Percentiles rank a stretch among this genome's conserved stretches.
Evolutionary conservation across 371 early-diverging fungal species (phyloP).

Genomic region (Dinochytrium kinnereticum): DNA sequence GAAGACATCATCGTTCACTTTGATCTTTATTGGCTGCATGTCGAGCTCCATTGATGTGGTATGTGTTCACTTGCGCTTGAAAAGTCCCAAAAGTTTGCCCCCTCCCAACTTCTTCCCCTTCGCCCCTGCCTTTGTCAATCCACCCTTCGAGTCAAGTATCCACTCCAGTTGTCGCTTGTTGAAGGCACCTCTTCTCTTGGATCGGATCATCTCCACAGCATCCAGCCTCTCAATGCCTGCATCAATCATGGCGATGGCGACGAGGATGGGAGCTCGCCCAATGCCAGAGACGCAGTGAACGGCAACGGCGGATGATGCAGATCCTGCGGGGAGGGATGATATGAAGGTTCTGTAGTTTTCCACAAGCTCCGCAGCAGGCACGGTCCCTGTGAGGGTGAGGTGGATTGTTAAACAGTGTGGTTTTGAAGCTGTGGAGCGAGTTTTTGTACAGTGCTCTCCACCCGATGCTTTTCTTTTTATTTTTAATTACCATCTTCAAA

Average conservation of each 20-base stretch:
- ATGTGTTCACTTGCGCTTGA: conserved; percentile 14
- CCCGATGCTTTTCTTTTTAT: too few species aligned
- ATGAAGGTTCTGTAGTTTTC: conserved; percentile 30
- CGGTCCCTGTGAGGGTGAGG: conserved; percentile 28
- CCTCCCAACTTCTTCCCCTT: too few species aligned
- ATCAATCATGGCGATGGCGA: conserved; percentile 68
- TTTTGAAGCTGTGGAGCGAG: too few species aligned
- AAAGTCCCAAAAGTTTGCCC: conserved; percentile 22
- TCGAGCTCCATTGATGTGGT: neutral
- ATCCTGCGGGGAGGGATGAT: conserved; percentile 5
- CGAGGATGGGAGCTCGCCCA: conserved; percentile 75
- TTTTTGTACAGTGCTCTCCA: too few species aligned
- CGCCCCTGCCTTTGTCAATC: conserved; percentile 25
- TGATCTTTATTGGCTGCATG: conserved; percentile 3
- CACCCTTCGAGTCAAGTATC: conserved; percentile 43
- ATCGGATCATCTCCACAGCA: conserved; percentile 65
- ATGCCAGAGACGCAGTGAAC: conserved; percentile 77
- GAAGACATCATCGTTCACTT: neutral
- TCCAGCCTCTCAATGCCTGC: conserved; percentile 73
- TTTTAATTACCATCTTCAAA: conserved; percentile 63
- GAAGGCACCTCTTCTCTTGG: conserved; percentile 67
- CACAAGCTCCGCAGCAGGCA: conserved; percentile 34
- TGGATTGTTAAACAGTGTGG: neutral
- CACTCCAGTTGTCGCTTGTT: conserved; percentile 69
- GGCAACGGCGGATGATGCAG: conserved; percentile 48